These are phyloP conservation scores for Penicillium longicatenatum DNA, from an alignment of 495 filamentous ascomycete genomes.

Conservation along the genomic window DNA sequence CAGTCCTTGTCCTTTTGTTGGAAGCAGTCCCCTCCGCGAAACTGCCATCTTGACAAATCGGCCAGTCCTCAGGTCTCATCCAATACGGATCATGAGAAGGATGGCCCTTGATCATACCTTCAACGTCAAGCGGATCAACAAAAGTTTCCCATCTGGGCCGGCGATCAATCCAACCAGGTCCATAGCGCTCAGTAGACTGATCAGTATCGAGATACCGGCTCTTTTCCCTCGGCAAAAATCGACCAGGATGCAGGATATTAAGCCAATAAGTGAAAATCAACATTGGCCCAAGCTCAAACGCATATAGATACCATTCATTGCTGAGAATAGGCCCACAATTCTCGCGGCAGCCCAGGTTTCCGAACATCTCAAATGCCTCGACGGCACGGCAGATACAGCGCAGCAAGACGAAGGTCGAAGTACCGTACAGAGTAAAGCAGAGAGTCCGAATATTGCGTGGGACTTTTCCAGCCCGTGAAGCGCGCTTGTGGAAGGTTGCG, in stretches of 20 bases:
- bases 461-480: slow-evolving; percentile 17
- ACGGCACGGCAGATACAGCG: slow-evolving; percentile 43
- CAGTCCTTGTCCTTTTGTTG: slow-evolving; percentile 11
- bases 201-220: slow-evolving; percentile 35
- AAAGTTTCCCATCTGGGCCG: slow-evolving; percentile 34
- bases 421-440: slow-evolving; percentile 43
- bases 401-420: slow-evolving; percentile 36
- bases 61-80: slow-evolving; percentile 30
- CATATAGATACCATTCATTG: slow-evolving; percentile 44
- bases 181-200: slow-evolving; percentile 36
- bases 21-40: slow-evolving; percentile 35
- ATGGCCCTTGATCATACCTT: slow-evolving; percentile 27
- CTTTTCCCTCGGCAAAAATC: slow-evolving; percentile 33
- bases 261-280: slow-evolving; percentile 43
- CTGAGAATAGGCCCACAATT: slow-evolving; percentile 33
- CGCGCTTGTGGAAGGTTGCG: slow-evolving; percentile 35
- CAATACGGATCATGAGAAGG: slow-evolving; percentile 37
- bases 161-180: slow-evolving; percentile 42
- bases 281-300: slow-evolving; percentile 42
- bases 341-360: slow-evolving; percentile 19
- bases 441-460: slow-evolving; percentile 37
- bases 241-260: slow-evolving; percentile 39
- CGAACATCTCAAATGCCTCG: slow-evolving; percentile 33
- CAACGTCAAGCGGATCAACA: slow-evolving; percentile 37
- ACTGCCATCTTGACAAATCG: slow-evolving; percentile 32